Percentiles rank a stretch among this genome's conserved stretches.
Conservation (phyloP, 257 asterid species). For the Scutellaria galericulata region DNA sequence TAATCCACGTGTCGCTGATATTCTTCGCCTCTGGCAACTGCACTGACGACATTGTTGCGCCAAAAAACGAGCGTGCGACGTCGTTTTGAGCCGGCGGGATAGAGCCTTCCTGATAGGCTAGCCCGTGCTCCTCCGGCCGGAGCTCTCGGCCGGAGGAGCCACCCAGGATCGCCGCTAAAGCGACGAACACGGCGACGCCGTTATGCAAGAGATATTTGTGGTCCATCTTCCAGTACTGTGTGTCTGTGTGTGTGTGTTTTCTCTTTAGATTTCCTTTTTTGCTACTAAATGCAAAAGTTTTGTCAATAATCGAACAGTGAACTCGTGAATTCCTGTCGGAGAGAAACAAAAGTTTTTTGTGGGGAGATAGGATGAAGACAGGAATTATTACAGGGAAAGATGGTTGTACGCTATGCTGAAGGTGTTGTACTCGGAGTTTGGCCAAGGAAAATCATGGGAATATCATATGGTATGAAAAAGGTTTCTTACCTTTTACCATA, state of each 20-base stretch:
- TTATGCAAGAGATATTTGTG: conserved; percentile 19
- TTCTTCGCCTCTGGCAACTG: conserved; percentile 77
- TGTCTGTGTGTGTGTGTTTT: background rate
- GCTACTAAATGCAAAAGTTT: background rate
- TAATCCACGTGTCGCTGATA: conserved; percentile 54
- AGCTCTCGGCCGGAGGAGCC: conserved; percentile 42
- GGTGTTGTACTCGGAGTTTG: conserved; percentile 13
- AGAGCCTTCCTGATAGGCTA: conserved; percentile 35
- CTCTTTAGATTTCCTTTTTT: too few species aligned
- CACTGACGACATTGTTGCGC: conserved; percentile 40
- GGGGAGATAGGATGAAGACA: conserved; percentile 25
- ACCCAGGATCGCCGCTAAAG: conserved; percentile 15
- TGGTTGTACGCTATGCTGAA: conserved; percentile 24
- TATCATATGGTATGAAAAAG: conserved; percentile 23
- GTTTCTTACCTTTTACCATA: conserved; percentile 26
- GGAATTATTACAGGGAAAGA: background rate
- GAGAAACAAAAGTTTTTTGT: conserved; percentile 7
- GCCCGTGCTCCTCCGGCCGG: conserved; percentile 61
- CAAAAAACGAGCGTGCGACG: conserved; percentile 52
- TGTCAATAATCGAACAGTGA: conserved; percentile 29
- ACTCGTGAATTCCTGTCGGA: conserved; percentile 45
- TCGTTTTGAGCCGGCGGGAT: conserved; percentile 35
- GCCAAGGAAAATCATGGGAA: background rate
- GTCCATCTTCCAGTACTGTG: conserved; percentile 8
- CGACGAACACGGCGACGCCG: conserved; percentile 31